Conservation (phyloP, 495 filamentous ascomycete species). For the Lasiosphaeris hirsuta region DNA sequence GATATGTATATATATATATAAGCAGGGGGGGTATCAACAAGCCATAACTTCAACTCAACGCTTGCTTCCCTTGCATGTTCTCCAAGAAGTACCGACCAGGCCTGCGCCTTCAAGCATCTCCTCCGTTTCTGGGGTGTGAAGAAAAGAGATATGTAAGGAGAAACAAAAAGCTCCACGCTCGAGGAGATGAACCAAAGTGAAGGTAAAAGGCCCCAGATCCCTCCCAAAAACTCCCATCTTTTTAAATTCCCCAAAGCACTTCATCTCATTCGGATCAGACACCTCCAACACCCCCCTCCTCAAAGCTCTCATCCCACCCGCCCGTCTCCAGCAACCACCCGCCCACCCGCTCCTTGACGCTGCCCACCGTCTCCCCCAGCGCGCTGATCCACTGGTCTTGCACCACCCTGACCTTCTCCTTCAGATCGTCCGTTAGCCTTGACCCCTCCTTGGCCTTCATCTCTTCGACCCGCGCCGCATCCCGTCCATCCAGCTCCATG, state of each 20-base stretch:
- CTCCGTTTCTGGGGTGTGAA: background rate
- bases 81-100: background rate
- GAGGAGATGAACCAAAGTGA: background rate
- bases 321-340: constrained; percentile 64
- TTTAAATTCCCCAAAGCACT: background rate
- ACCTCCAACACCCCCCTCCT: constrained; percentile 46
- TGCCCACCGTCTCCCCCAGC: constrained; percentile 47
- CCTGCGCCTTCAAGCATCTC: background rate
- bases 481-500: constrained; percentile 55
- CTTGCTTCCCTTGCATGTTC: constrained; percentile 4
- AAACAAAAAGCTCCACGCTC: background rate
- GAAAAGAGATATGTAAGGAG: background rate
- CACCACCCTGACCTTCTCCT: constrained; percentile 84
- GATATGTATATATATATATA: constrained; percentile 2
- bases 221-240: background rate
- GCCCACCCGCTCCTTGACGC: constrained; percentile 55
- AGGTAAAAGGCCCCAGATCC: background rate
- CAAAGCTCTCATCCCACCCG: constrained; percentile 68
- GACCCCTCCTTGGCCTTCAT: constrained; percentile 62
- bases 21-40: constrained; percentile 18
- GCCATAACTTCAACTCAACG: constrained; percentile 7
- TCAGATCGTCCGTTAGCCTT: constrained; percentile 76
- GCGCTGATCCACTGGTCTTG: constrained; percentile 76
- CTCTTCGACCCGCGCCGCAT: constrained; percentile 55
- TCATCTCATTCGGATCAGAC: constrained; percentile 22